Base-by-base conservation (phyloP, 129 eudicot genomes). In the Flaveria linearis region DNA sequence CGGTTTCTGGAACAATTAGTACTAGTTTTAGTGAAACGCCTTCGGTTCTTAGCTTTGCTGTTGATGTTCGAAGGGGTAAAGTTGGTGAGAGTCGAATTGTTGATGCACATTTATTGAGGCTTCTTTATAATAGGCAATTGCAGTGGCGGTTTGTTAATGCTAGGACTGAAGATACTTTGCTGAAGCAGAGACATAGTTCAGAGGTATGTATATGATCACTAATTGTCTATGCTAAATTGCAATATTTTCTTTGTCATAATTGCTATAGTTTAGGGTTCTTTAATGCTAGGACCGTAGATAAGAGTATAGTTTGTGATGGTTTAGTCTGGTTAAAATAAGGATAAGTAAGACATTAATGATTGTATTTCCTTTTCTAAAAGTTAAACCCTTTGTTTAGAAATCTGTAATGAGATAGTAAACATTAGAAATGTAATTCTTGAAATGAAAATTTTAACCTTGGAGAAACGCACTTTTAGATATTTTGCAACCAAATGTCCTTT, bases 91-190 rank as follows among this genome's bases (percentile, higher is more conserved):
- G 86, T 51, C 85, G 88, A 12, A 88, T 94, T 78, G 84, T 91
- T 72, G 97, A 94, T 83, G 98, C 98, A 15, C 98, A 94, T 67
- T 81, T 87, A 68, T 86, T 94, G 87, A 91, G 98, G 77, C 96
- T 94, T 81, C 80, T 91, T 28, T 91, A 94, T 69, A 94, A 94
- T 66, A 85, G 97, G 50, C 89, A 91, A 57, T 74, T 91, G 88
- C 97, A 91, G 76, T 94, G 97, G 98, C 88, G 98, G 71, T 94
- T 87, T 89, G 96, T 91, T 65, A 94, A 94, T 83, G 98, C 98
- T 61, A 87, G 90, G 73, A 80, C 86, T 46, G 92, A 94, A 87
- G 93, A 88, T 72, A 79, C 90, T 41, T 83, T 86, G 85, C 68
- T 83, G 77, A 91, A 87, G 77, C 98, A 94, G 86, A 87, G 84